A percentile compares a stretch with the other conserved stretches of the same genome.
Evolutionary conservation across 75 land plant species (phyloP).

Genomic region (Picea glauca): DNA sequence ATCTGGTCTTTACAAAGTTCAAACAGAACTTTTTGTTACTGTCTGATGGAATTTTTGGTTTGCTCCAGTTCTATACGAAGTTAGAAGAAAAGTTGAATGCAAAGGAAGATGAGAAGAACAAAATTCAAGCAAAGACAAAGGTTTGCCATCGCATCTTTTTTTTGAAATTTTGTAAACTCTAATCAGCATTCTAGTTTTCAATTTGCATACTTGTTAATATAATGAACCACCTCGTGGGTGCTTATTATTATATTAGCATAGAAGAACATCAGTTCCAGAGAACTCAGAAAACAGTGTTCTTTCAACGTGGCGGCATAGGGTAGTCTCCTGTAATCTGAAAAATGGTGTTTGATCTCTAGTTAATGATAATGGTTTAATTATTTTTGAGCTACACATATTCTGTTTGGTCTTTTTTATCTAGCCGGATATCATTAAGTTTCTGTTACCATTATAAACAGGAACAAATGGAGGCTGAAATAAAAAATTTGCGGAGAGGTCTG

Average conservation of each 20-base stretch:
- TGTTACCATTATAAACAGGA: conserved; percentile 22
- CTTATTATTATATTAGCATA: too few species aligned
- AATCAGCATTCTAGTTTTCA: background rate
- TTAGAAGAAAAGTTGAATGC: conserved; percentile 59
- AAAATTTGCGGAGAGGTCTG: conserved; percentile 39
- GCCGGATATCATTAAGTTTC: background rate
- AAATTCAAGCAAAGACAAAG: conserved; percentile 53
- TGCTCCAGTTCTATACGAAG: conserved; percentile 43
- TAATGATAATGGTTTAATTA: background rate
- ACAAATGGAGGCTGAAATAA: conserved; percentile 43
- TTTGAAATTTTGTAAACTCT: background rate
- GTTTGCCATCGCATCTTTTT: conserved; percentile 13
- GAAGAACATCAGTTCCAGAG: too few species aligned
- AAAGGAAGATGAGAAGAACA: conserved; percentile 59
- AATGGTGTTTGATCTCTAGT: too few species aligned
- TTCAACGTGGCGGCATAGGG: too few species aligned
- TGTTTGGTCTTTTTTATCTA: background rate
- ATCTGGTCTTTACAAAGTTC: background rate
- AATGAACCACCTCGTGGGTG: background rate
- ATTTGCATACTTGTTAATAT: background rate
- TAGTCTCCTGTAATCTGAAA: too few species aligned
- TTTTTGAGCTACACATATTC: background rate
- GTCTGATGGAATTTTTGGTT: background rate
- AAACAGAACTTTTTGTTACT: background rate
- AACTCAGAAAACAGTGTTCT: too few species aligned